phyloP scores from a whole-genome alignment of 306 rosid species.

The Macrotyloma uniflorum region DNA sequence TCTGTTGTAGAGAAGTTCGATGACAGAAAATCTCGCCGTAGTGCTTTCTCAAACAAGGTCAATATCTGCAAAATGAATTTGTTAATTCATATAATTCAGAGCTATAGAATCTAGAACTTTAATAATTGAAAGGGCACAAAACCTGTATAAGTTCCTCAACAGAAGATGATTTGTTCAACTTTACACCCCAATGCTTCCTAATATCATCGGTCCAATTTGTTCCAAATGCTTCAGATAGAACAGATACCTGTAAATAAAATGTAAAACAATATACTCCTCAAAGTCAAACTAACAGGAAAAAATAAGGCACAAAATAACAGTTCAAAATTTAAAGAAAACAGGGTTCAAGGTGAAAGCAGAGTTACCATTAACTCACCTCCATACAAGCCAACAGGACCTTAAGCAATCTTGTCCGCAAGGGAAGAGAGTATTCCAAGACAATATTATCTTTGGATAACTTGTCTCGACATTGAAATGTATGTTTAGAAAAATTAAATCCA shows the following conservation, averaged over 20 bases:
- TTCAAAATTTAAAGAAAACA: constrained; percentile 11
- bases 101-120: constrained; percentile 16
- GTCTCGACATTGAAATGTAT: constrained; percentile 67
- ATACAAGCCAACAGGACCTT: constrained; percentile 68
- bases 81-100: constrained; percentile 29
- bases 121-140: constrained; percentile 20
- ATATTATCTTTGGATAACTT: constrained; percentile 47
- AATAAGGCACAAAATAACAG: constrained; percentile 22
- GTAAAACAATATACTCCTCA: constrained; percentile 17
- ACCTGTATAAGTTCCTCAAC: constrained; percentile 87
- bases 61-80: constrained; percentile 59
- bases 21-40: constrained; percentile 72
- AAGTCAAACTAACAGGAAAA: constrained; percentile 2
- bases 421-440: constrained; percentile 67
- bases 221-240: constrained; percentile 79
- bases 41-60: constrained; percentile 70
- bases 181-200: constrained; percentile 77
- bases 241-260: constrained; percentile 65
- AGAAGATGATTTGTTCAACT: constrained; percentile 67
- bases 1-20: constrained; percentile 72
- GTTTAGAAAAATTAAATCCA: constrained; percentile 65
- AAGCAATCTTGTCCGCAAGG: constrained; percentile 74
- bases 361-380: constrained; percentile 67
- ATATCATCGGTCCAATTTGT: constrained; percentile 71
- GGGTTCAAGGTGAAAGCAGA: constrained; percentile 15